Base-by-base conservation (phyloP, 345 rosid species). In the Pugionium cornutum region DNA sequence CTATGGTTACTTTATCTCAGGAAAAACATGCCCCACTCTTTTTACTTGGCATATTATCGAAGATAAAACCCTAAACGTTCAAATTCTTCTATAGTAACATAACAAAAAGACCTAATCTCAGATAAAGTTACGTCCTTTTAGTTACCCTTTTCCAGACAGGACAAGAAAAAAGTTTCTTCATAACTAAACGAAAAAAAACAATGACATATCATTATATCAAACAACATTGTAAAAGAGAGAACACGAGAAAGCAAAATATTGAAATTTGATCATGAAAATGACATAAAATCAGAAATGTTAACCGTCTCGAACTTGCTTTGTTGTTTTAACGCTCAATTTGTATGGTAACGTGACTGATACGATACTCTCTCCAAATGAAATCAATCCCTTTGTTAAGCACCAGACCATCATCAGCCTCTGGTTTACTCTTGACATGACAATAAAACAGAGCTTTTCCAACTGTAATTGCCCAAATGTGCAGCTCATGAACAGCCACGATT, bases 341-440 rank as follows among this genome's bases (percentile, higher is more conserved):
- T 62, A 82, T 70, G 0, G 91, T 88, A 55, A 88, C 83, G 62
- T 88, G 95, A 69, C 77, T 84, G 66, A 88, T 86, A 53, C 79
- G 82, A 44, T 78, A 76, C 65, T 83, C 87, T 58, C 73, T 77
- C 68, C 72, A 77, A 35, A 86, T 83, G 73, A 82, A 84, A 60
- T 80, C 81, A 44, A 80, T 52, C 27, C 80, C 88, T 70, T 82
- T 81, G 77, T 81, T 77, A 26, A 86, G 78, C 44, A 84, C 85
- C 76, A 74, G 40, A 45, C 72, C 83, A 1, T 86, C 89, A 62
- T 86, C 81, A 11, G 88, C 85, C 10, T 83, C 91, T n/a, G 68
- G 82, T 70, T 62, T 81, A 70, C 64, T 49, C 40, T 48, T 64
- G 52, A 56, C 58, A 64, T 64, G 65, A 40, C 75, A 71, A 49